These are phyloP conservation scores for Gomphus bonarii DNA, from an alignment of 1,284 basidiomycete species.

Conservation along the genomic window DNA sequence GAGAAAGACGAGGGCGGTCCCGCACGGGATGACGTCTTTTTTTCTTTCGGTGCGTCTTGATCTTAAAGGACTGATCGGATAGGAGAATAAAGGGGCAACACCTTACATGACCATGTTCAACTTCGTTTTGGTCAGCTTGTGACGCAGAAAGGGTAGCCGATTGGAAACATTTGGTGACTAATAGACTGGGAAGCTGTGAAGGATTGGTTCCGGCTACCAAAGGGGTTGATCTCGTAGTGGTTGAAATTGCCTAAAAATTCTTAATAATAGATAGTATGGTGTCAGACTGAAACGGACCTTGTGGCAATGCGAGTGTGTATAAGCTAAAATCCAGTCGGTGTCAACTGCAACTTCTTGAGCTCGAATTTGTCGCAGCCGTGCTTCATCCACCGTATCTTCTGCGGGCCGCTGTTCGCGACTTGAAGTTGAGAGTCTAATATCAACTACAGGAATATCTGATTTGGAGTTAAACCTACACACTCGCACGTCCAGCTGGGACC, in stretches of 20 bases:
- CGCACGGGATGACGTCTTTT: constrained; percentile 10
- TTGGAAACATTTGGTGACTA: not conserved
- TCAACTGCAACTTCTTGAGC: constrained; percentile 13
- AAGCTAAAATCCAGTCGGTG: not conserved
- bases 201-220: not conserved
- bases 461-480: not conserved
- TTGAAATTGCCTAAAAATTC: not conserved
- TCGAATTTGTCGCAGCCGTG: constrained; percentile 1
- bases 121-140: not conserved
- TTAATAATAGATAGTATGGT: not conserved
- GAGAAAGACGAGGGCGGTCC: constrained; percentile 17
- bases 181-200: not conserved
- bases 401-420: constrained; percentile 1
- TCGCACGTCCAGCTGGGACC: constrained; percentile 15
- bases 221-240: not conserved
- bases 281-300: not conserved
- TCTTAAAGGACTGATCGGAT: not conserved
- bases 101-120: not conserved
- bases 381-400: constrained; percentile 12
- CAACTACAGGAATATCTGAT: not conserved
- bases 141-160: not conserved
- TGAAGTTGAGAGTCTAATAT: not conserved
- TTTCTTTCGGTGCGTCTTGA: not conserved
- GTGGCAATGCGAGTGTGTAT: not conserved
- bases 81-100: not conserved